Conservation (phyloP, 2,329 filamentous ascomycete genomes). For the Capronia americana region DNA sequence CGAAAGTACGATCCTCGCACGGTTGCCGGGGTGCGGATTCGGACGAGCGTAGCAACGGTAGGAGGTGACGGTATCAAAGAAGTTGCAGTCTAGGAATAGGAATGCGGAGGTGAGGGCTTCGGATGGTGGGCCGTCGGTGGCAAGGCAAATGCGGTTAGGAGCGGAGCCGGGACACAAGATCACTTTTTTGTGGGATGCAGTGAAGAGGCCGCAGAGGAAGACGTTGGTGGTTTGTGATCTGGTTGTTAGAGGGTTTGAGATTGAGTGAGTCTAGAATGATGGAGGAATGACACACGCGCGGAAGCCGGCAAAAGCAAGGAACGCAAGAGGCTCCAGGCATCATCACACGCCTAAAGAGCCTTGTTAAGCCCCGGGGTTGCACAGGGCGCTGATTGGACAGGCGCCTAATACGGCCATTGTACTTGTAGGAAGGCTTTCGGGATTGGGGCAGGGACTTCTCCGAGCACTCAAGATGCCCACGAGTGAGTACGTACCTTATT, state of each 20-base stretch:
- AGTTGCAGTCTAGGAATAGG: neutral
- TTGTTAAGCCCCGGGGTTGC: neutral
- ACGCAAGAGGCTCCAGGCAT: neutral
- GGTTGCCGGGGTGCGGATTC: neutral
- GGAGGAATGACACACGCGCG: slow-evolving; percentile 29
- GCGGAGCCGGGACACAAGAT: slow-evolving; percentile 1
- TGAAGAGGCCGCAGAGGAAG: neutral
- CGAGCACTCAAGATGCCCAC: too few species aligned
- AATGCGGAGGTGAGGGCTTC: neutral
- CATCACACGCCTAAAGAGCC: neutral
- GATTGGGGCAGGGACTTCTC: neutral
- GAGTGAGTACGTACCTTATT: neutral
- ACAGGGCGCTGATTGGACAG: slow-evolving; percentile 13
- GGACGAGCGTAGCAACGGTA: neutral
- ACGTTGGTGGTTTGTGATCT: neutral
- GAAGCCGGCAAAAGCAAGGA: slow-evolving; percentile 27
- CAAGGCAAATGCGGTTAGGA: neutral
- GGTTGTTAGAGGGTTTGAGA: slow-evolving; percentile 5
- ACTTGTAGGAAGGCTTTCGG: too few species aligned
- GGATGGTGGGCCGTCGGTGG: neutral
- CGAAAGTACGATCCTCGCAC: neutral
- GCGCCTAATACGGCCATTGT: slow-evolving; percentile 12
- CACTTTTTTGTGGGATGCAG: neutral
- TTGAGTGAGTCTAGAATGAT: slow-evolving; percentile 22
- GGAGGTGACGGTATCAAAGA: neutral